Conservation (phyloP, 2,329 filamentous ascomycete genomes). For the Orbilia blumenaviensis region DNA sequence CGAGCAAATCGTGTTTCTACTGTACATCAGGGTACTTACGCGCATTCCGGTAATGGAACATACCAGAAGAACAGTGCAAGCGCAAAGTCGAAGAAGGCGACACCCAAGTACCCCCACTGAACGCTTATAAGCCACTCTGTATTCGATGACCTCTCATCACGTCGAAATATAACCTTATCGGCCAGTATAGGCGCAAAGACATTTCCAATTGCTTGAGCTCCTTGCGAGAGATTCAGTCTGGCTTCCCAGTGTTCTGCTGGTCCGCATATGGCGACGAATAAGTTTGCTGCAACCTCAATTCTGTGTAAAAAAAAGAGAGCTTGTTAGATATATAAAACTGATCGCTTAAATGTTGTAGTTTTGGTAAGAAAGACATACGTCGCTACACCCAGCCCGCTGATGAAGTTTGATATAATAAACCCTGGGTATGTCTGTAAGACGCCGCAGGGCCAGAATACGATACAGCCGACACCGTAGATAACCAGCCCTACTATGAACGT, state of each 20-base stretch:
- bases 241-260: slow-evolving; percentile 78
- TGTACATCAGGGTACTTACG: slow-evolving; percentile 70
- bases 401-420: slow-evolving; percentile 63
- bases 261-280: slow-evolving; percentile 76
- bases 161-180: slow-evolving; percentile 74
- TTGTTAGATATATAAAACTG: slow-evolving; percentile 63
- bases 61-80: slow-evolving; percentile 76
- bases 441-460: slow-evolving; percentile 85
- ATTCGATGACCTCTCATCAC: slow-evolving; percentile 63
- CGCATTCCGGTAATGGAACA: slow-evolving; percentile 65
- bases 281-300: slow-evolving; percentile 80
- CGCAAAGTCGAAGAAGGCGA: slow-evolving; percentile 75
- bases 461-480: slow-evolving; percentile 75
- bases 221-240: slow-evolving; percentile 79
- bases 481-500: slow-evolving; percentile 79
- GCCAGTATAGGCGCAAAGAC: slow-evolving; percentile 78
- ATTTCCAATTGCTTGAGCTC: slow-evolving; percentile 78
- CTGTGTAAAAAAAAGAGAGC: slow-evolving; percentile 75
- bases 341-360: slow-evolving; percentile 56
- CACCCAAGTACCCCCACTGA: slow-evolving; percentile 82
- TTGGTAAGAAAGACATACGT: slow-evolving; percentile 13
- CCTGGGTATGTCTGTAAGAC: slow-evolving; percentile 77
- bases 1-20: slow-evolving; percentile 41
- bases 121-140: slow-evolving; percentile 71
- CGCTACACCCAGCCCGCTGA: slow-evolving; percentile 46